Conservation (phyloP, 1,139 yeast species). For the Saccharomycopsis hybrid region DNA sequence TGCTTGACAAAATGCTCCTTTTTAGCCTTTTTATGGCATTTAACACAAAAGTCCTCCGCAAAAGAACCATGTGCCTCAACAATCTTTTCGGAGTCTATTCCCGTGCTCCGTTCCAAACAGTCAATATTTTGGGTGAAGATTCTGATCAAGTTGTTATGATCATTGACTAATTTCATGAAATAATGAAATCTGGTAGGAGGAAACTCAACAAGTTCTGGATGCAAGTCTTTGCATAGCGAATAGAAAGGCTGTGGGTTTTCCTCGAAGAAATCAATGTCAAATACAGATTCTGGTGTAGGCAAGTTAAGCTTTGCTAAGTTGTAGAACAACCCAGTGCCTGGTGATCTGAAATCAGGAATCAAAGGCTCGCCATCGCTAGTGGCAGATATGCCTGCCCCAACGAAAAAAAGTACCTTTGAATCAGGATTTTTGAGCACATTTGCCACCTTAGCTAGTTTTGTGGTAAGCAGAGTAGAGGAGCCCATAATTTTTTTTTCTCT, state of each 20-base stretch:
- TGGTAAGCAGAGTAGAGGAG: too few species aligned
- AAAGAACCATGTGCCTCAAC: slow-evolving; percentile 96
- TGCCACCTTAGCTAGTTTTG: not conserved
- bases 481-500: too few species aligned
- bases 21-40: slow-evolving; percentile 54
- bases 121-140: slow-evolving; percentile 92
- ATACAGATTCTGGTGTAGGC: slow-evolving; percentile 94
- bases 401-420: slow-evolving; percentile 35
- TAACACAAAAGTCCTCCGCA: slow-evolving; percentile 76
- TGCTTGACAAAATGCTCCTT: slow-evolving; percentile 41
- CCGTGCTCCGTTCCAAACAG: slow-evolving; percentile 82
- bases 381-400: slow-evolving; percentile 93
- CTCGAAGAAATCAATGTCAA: slow-evolving; percentile 76
- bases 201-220: slow-evolving; percentile 66
- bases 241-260: slow-evolving; percentile 79
- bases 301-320: slow-evolving; percentile 67
- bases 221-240: slow-evolving; percentile 73
- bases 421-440: slow-evolving; percentile 24
- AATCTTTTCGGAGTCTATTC: slow-evolving; percentile 54
- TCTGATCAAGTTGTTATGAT: slow-evolving; percentile 52
- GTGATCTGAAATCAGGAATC: slow-evolving; percentile 91
- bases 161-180: slow-evolving; percentile 60
- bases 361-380: slow-evolving; percentile 51
- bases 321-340: slow-evolving; percentile 83
- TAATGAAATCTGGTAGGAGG: slow-evolving; percentile 77